A percentile compares a stretch with the other conserved stretches of the same genome.
Conservation (phyloP, 106 monocot species). For the Ottelia alismoides region DNA sequence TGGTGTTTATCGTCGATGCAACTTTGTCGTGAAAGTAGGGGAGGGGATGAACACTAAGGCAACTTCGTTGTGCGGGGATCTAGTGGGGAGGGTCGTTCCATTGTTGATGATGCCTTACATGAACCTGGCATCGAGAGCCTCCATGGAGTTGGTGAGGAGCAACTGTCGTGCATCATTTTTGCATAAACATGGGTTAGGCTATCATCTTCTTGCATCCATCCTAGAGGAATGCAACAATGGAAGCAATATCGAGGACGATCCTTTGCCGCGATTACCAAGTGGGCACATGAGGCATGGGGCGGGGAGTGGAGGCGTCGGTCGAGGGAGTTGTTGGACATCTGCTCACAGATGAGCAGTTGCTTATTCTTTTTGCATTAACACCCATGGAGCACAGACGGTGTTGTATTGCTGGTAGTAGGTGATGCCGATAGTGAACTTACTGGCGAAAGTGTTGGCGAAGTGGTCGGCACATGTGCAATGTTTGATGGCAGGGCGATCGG, state of each 20-base stretch:
- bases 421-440: background rate
- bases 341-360: constrained; percentile 49
- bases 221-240: constrained; percentile 22
- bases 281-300: constrained; percentile 35
- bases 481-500: constrained; percentile 41
- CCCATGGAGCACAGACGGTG: constrained; percentile 37
- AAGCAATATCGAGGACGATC: constrained; percentile 16
- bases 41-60: no score
- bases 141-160: no score
- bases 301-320: constrained; percentile 39
- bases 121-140: no score
- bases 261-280: constrained; percentile 12
- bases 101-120: no score
- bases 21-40: no score
- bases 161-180: no score
- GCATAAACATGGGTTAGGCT: no score
- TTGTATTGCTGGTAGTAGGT: constrained; percentile 46
- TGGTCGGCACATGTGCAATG: constrained; percentile 31
- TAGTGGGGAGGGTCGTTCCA: no score
- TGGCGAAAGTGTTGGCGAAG: constrained; percentile 1
- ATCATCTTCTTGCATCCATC: constrained; percentile 25
- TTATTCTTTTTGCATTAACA: constrained; percentile 3
- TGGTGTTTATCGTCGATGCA: no score
- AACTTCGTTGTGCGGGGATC: no score
- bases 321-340: constrained; percentile 72